A percentile compares a stretch with the other conserved stretches of the same genome.
Evolutionary conservation across 176 grass and related monocot species (phyloP).

Genomic region (Oryza meridionalis): DNA sequence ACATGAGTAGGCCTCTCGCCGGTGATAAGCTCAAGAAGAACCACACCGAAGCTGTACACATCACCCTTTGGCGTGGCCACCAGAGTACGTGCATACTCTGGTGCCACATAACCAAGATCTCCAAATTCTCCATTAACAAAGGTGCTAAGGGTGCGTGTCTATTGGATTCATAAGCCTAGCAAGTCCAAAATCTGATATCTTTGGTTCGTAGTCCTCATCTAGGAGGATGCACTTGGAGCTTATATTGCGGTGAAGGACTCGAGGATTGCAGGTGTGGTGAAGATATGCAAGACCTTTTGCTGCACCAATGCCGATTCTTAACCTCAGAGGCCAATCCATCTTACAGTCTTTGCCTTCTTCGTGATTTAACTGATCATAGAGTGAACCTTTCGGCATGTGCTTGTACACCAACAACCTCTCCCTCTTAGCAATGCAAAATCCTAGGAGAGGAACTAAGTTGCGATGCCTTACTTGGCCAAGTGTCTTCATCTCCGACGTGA

Average conservation of each 20-base stretch:
- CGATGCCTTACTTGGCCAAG: slow-evolving; percentile 77
- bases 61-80: slow-evolving; percentile 84
- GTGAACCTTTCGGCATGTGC: slow-evolving; percentile 73
- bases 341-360: slow-evolving; percentile 31
- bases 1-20: slow-evolving; percentile 81
- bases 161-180: slow-evolving; percentile 93
- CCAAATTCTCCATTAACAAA: slow-evolving; percentile 91
- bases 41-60: slow-evolving; percentile 81
- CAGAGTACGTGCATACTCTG: slow-evolving; percentile 72
- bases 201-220: slow-evolving; percentile 74
- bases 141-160: slow-evolving; percentile 91
- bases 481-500: slow-evolving; percentile 86
- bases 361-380: slow-evolving; percentile 71
- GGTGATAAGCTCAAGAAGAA: slow-evolving; percentile 80
- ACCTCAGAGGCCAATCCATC: slow-evolving; percentile 74
- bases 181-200: slow-evolving; percentile 89
- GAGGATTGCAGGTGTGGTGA: slow-evolving; percentile 90
- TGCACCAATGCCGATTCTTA: slow-evolving; percentile 76
- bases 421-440: slow-evolving; percentile 78
- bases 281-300: slow-evolving; percentile 87
- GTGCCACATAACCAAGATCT: slow-evolving; percentile 84
- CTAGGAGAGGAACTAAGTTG: slow-evolving; percentile 84
- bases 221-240: slow-evolving; percentile 92
- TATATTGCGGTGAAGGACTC: slow-evolving; percentile 89
- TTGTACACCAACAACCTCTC: slow-evolving; percentile 89